Evolutionary conservation across 352 stramenopile species (phyloP), one percentile per base, ranked within the genome.

Genomic region (Phytophthora fragariae): DNA sequence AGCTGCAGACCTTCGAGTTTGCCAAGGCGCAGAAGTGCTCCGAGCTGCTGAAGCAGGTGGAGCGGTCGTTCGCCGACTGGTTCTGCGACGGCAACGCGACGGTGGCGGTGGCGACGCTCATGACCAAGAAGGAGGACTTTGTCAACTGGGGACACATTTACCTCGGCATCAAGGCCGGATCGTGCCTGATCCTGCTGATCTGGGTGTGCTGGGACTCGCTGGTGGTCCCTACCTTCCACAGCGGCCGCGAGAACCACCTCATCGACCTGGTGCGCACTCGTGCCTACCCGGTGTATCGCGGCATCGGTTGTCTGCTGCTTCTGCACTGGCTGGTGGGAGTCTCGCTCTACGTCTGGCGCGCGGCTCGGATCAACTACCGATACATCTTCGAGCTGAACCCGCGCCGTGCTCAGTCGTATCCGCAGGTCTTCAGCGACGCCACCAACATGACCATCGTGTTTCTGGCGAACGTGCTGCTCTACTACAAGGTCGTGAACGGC

Each of bases 371-470:
- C 63, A 98, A 98, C 72, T 99, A 98, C 77, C 97, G 97, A 41
- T 99, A 98, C 82, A 95, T 98, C 50, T 98, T 99, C 78, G 95
- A 99, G 62, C 88, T 99, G 29, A 88, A 98, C 54, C 94, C 94
- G 27, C 77, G 85, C 19, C 83, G 80, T 62, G 90, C 75, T 73
- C 93, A 97, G 76, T 78, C 91, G 79, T 84, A 92, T 92, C 77
- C 88, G 68, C 82, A 94, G 63, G 97, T 99, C 27, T 99, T 99
- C 68, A 97, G 97, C 71, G 94, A 98, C 78, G 96, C 95, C 12
- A 97, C 97, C 35, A 98, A 99, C 78, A 97, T 99, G 79, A 98
- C 92, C 17, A 97, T 99, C 49, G 86, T 98, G 3, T 99, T 97
- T 75, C 77, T 99, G 10, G 72, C 97, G 11, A 94, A 96, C 62